Evolutionary conservation across 139 green algal species (phyloP).

Genomic region (Micractinium sp.): DNA sequence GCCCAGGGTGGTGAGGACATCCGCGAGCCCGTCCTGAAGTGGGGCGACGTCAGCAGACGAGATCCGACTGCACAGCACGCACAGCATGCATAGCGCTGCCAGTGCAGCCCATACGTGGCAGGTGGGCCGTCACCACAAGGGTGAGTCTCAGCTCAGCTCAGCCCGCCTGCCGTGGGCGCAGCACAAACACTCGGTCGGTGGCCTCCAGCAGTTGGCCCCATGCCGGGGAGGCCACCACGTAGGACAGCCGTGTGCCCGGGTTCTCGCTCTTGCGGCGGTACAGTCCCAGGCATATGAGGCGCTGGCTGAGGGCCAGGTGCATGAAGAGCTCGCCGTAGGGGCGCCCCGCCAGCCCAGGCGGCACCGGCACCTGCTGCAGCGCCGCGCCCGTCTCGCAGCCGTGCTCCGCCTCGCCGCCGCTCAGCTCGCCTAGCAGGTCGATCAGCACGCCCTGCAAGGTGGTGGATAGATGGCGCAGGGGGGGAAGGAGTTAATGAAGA

Average conservation of each 20-base stretch:
- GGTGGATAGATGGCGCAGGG: neutral
- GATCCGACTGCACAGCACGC: too few species aligned
- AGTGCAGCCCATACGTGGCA: too few species aligned
- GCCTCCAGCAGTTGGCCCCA: constrained; percentile 46
- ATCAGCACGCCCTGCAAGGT: constrained; percentile 56
- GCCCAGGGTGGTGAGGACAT: too few species aligned
- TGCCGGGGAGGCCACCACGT: constrained; percentile 70
- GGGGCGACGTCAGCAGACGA: too few species aligned
- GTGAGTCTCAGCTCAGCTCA: neutral
- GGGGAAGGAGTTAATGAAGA: neutral
- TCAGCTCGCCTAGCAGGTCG: constrained; percentile 76
- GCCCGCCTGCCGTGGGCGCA: constrained; percentile 41
- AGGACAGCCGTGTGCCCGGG: constrained; percentile 67
- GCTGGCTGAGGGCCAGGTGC: constrained; percentile 40
- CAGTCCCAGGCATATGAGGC: constrained; percentile 68
- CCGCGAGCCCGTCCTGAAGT: too few species aligned
- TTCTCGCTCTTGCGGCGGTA: constrained; percentile 78
- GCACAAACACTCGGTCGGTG: constrained; percentile 73
- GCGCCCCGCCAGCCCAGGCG: constrained; percentile 45
- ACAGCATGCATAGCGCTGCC: too few species aligned
- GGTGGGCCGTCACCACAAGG: too few species aligned
- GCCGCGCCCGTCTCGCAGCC: constrained; percentile 57
- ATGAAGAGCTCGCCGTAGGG: constrained; percentile 74
- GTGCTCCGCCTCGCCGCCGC: constrained; percentile 56
- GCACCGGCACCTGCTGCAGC: constrained; percentile 60